Conservation (phyloP, 306 rosid genomes). For the Dryas drummondii region DNA sequence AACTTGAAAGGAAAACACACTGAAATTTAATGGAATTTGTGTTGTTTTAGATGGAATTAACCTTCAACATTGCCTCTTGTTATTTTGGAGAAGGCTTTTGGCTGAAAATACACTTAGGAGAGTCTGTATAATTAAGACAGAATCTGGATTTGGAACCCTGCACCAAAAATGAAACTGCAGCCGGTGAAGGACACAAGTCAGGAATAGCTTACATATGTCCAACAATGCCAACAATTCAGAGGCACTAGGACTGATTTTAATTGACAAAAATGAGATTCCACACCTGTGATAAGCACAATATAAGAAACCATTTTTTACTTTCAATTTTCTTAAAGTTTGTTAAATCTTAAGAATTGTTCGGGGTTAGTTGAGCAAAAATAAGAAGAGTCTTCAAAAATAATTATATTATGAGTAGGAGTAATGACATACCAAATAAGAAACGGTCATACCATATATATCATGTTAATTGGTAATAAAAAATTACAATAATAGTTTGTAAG, state of each 20-base stretch:
- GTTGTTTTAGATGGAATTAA: slow-evolving; percentile 70
- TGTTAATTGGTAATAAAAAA: too few relatives aligned
- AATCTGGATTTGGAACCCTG: slow-evolving; percentile 98
- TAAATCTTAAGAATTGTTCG: too few relatives aligned
- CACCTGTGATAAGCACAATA: slow-evolving; percentile 97
- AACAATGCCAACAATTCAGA: neutral
- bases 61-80: slow-evolving; percentile 76
- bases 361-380: too few relatives aligned
- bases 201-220: neutral
- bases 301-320: slow-evolving; percentile 87
- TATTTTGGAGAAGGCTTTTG: slow-evolving; percentile 84
- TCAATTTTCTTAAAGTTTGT: slow-evolving; percentile 45
- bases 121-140: slow-evolving; percentile 92
- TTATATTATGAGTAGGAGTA: too few relatives aligned
- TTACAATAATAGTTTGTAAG: too few relatives aligned
- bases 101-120: slow-evolving; percentile 87
- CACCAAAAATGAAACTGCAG: slow-evolving; percentile 28
- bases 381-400: too few relatives aligned
- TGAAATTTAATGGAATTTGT: neutral
- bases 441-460: too few relatives aligned
- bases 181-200: neutral
- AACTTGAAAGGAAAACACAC: too few relatives aligned
- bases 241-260: neutral
- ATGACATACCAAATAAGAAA: too few relatives aligned
- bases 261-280: slow-evolving; percentile 29